phyloP scores from a whole-genome alignment of 148 eudicot genomes.

The Persicaria maculosa region DNA sequence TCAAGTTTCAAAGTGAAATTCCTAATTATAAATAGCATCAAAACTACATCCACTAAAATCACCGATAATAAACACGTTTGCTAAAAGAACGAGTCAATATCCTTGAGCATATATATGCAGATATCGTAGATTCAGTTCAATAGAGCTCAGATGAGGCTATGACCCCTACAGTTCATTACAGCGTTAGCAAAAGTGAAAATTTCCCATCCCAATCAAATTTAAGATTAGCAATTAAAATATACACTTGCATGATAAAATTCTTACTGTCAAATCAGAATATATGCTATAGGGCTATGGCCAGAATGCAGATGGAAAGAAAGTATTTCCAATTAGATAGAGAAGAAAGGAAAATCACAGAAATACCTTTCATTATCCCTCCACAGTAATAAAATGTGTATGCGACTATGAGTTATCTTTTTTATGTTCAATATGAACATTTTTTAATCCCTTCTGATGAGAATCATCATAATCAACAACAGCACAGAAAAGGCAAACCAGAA shows the following conservation, averaged over 20 bases:
- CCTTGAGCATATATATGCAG: not conserved
- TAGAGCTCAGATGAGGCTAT: not conserved
- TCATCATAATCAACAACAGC: not conserved
- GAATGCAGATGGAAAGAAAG: not conserved
- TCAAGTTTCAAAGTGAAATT: not conserved
- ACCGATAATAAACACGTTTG: not conserved
- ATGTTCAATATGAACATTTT: not conserved
- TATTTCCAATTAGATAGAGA: not conserved
- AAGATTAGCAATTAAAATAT: not conserved
- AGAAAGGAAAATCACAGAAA: not conserved
- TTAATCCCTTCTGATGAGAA: not conserved
- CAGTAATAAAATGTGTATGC: not conserved
- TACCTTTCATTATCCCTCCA: not conserved
- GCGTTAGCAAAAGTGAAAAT: not conserved
- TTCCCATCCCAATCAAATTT: not conserved
- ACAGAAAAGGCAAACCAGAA: not conserved
- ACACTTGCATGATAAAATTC: not conserved
- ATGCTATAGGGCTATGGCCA: not conserved
- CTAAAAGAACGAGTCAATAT: not conserved
- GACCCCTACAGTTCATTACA: not conserved
- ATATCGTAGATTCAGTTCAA: not conserved
- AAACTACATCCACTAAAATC: not conserved
- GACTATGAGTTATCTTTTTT: no score
- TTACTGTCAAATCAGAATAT: not conserved
- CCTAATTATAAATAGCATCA: not conserved